Evolutionary conservation across 768 basidiomycete genomes (phyloP).

Genomic region (Exidia glandulosa): DNA sequence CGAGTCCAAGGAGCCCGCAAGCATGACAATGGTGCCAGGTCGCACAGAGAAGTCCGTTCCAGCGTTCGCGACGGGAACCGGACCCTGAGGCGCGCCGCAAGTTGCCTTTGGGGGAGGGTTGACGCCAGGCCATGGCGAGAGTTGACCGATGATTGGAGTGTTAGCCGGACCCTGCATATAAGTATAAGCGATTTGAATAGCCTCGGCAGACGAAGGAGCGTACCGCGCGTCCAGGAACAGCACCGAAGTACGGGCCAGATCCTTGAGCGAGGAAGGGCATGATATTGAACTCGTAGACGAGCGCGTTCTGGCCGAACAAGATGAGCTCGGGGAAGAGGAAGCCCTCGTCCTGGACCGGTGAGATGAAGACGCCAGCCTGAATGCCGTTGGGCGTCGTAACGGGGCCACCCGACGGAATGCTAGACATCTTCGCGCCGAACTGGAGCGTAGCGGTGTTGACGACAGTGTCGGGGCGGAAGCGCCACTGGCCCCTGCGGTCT

Average conservation of each 20-base stretch:
- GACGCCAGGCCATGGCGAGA: background rate
- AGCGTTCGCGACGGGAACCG: background rate
- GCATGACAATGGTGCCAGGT: background rate
- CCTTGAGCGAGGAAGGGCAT: background rate
- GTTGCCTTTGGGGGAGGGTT: background rate
- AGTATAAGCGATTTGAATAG: background rate
- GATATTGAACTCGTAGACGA: background rate
- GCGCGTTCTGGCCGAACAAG: background rate
- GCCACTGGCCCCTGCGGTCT: background rate
- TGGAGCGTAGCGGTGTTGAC: background rate
- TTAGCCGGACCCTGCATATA: background rate
- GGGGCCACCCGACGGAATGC: background rate
- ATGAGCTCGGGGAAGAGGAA: background rate
- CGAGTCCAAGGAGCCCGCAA: background rate
- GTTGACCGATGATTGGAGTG: background rate
- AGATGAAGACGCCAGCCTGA: background rate
- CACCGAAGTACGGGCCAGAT: background rate
- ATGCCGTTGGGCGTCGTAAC: background rate
- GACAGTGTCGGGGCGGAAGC: background rate
- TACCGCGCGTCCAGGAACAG: background rate
- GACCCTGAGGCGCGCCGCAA: background rate
- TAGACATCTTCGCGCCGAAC: background rate
- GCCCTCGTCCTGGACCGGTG: background rate
- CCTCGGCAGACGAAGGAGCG: background rate
- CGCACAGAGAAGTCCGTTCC: background rate